Evolutionary conservation across 192 early-diverging fungal genomes (phyloP).

Genomic region (Pilaira anomala): DNA sequence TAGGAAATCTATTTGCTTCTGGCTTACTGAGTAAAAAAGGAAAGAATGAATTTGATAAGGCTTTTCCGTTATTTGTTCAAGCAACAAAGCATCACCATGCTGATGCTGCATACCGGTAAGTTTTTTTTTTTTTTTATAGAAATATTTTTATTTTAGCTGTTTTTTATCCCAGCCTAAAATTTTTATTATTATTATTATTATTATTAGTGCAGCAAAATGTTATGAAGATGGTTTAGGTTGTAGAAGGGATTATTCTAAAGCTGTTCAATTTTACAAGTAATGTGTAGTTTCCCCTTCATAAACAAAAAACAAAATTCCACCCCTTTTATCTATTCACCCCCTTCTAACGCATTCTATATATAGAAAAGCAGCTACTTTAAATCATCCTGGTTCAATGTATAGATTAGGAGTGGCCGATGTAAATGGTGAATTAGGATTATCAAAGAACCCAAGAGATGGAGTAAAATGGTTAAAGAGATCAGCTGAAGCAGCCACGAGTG

Average conservation of each 20-base stretch:
- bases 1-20: constrained; percentile 66
- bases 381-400: constrained; percentile 67
- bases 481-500: constrained; percentile 52
- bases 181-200: not conserved
- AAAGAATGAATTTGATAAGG: constrained; percentile 67
- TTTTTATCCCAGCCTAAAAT: not conserved
- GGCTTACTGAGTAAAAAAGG: constrained; percentile 61
- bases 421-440: constrained; percentile 57
- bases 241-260: constrained; percentile 53
- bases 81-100: constrained; percentile 71
- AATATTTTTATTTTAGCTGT: not conserved
- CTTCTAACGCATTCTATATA: not conserved
- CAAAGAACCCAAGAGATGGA: constrained; percentile 54
- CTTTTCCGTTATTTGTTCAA: constrained; percentile 61
- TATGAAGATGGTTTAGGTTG: constrained; percentile 66
- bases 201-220: constrained; percentile 49
- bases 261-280: constrained; percentile 71
- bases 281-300: not conserved
- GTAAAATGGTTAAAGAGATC: constrained; percentile 61
- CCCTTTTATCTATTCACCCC: constrained; percentile 2
- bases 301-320: not conserved
- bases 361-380: constrained; percentile 65
- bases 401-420: constrained; percentile 58
- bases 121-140: not conserved
- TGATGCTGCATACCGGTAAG: constrained; percentile 58